Evolutionary conservation across 441 rosid species (phyloP).

Genomic region (Kokia cookei): DNA sequence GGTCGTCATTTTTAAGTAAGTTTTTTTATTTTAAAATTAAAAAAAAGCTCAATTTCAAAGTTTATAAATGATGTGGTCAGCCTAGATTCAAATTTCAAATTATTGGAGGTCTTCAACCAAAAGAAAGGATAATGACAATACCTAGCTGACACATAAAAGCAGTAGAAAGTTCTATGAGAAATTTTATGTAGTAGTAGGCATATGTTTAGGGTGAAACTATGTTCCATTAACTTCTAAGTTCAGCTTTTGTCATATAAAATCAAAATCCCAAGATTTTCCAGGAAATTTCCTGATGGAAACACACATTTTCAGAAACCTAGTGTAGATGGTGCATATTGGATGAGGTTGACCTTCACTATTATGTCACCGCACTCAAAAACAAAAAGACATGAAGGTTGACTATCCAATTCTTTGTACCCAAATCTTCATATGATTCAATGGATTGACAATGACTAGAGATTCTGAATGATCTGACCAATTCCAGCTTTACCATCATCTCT

Average conservation of each 20-base stretch:
- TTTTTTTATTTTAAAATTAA: no score
- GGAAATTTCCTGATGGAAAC: background rate
- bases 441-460: background rate
- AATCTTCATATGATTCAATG: background rate
- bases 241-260: background rate
- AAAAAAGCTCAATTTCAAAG: no score
- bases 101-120: no score
- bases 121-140: no score
- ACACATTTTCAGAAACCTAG: background rate
- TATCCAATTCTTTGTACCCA: background rate
- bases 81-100: no score
- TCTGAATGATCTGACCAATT: background rate
- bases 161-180: background rate
- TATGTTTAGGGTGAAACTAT: background rate
- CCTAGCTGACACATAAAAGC: background rate
- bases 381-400: background rate
- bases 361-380: background rate
- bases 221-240: background rate
- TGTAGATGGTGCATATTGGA: background rate
- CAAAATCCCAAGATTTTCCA: background rate
- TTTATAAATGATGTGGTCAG: no score
- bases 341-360: background rate
- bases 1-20: no score
- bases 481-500: background rate
- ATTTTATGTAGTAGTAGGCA: background rate